Base-by-base conservation (phyloP, 805 yeast species). In the Saturnispora quitensis region DNA sequence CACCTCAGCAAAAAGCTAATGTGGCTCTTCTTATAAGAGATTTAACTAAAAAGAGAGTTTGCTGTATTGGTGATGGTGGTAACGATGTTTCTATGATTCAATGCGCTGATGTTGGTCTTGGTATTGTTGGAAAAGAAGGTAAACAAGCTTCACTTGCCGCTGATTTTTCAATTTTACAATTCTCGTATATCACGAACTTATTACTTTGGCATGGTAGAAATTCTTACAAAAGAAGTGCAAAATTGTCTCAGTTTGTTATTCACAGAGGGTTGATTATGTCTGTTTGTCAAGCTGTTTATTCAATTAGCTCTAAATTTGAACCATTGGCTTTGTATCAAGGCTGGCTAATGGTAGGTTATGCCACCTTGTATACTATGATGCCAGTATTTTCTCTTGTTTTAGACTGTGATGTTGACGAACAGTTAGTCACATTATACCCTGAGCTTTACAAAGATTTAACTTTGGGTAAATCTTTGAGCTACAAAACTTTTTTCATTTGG, bases 11-110 rank as follows among this genome's bases (percentile, higher is more conserved):
- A 62, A 93, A 93, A 66, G 98, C 98, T 0, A 98, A 93, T 64
- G 86, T 95, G 50, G 97, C 98, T 0, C 60, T 78, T 25, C 71
- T 84, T 56, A 93, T 93, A 56, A 78, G 90, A 61, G 78, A 78
- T 53, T 69, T 79, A 31, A 93, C 98, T 0, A 87, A 88, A 5
- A 88, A 87, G 62, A 73, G 99, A 48, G 97, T 91, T 2, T 91
- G 98, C 58, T 93, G 98, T 63, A 95, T 93, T 58, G 99, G 99
- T 52, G 99, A 93, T 68, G 99, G 99, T 61, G 99, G 99, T 60
- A 93, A 93, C 62, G 99, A 93, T 68, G 99, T 93, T 34, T 86
- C 95, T 60, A 93, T 93, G 99, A 93, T 93, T 58, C 99, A 93
- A 69, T 85, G 95, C 58, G 99, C 99, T 0, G 97, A 95, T 71